Evolutionary conservation across 768 basidiomycete species (phyloP).

Genomic region (Tylopilus sp.): DNA sequence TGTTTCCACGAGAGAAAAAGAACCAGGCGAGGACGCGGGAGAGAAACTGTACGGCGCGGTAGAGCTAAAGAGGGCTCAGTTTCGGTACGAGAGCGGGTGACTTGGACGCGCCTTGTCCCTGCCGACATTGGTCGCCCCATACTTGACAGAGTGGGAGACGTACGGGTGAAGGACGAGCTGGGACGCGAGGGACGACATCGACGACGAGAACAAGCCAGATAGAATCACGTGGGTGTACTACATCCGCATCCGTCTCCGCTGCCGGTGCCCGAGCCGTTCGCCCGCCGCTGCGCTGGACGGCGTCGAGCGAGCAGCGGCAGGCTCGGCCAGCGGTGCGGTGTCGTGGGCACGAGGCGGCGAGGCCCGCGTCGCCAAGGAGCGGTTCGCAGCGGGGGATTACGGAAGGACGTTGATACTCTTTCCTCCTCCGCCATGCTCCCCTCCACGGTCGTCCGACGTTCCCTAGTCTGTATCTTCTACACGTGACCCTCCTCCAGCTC

Average conservation of each 20-base stretch:
- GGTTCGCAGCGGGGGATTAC: slow-evolving; percentile 3
- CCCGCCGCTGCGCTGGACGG: neutral
- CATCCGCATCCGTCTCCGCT: slow-evolving; percentile 5
- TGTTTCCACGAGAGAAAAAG: slow-evolving; percentile 64
- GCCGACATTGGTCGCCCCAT: slow-evolving; percentile 77
- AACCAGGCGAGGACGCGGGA: slow-evolving; percentile 88
- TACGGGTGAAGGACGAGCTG: slow-evolving; percentile 85
- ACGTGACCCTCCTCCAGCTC: slow-evolving; percentile 21
- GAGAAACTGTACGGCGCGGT: slow-evolving; percentile 89
- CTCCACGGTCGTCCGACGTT: slow-evolving; percentile 14
- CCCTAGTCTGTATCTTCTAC: slow-evolving; percentile 7
- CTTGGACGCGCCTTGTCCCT: slow-evolving; percentile 74
- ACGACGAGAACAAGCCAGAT: neutral
- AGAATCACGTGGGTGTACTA: slow-evolving; percentile 29
- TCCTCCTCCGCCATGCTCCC: slow-evolving; percentile 10
- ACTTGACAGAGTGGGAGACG: slow-evolving; percentile 71
- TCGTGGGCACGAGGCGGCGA: neutral
- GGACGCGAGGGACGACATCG: slow-evolving; percentile 46
- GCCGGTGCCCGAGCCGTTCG: neutral
- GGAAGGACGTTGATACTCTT: neutral
- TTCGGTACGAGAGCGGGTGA: neutral
- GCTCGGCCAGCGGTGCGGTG: neutral
- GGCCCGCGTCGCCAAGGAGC: neutral
- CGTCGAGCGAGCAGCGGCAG: neutral
- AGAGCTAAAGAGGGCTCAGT: slow-evolving; percentile 51